Evolutionary conservation across 2,329 filamentous ascomycete species (phyloP).

Genomic region (Plenodomus biglobosus): DNA sequence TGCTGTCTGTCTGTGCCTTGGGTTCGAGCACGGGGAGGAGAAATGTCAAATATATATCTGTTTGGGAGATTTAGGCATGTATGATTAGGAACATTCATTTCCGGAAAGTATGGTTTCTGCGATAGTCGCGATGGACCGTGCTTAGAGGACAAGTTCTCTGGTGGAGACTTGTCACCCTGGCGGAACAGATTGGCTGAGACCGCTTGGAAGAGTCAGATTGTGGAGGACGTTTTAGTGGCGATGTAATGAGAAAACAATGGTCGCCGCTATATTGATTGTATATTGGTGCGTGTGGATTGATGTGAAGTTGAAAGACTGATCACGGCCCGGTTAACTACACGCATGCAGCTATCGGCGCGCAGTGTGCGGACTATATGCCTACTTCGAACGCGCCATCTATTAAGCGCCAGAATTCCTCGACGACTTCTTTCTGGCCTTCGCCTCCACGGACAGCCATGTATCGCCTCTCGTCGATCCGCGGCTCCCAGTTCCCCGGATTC

Average conservation of each 20-base stretch:
- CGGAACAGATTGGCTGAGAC: slow-evolving; percentile 31
- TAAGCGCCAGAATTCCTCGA: slow-evolving; percentile 54
- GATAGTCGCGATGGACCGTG: slow-evolving; percentile 24
- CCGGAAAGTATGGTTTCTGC: slow-evolving; percentile 21
- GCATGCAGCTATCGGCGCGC: not conserved
- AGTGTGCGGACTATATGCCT: slow-evolving; percentile 24
- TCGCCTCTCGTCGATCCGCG: slow-evolving; percentile 58
- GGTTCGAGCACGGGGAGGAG: slow-evolving; percentile 17
- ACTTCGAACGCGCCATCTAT: slow-evolving; percentile 51
- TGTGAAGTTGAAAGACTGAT: not conserved
- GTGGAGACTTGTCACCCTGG: slow-evolving; percentile 22
- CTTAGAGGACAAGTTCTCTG: slow-evolving; percentile 26
- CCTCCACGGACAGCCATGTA: slow-evolving; percentile 55
- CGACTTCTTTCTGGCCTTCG: slow-evolving; percentile 49
- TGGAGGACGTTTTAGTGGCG: slow-evolving; percentile 28
- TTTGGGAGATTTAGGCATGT: too few species aligned
- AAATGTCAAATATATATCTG: too few species aligned
- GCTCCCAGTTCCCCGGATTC: slow-evolving; percentile 71
- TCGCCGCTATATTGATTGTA: slow-evolving; percentile 25
- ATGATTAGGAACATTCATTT: slow-evolving; percentile 22
- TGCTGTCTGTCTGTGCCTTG: slow-evolving; percentile 15
- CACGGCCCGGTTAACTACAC: not conserved
- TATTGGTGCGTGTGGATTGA: not conserved
- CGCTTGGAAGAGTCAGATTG: slow-evolving; percentile 29
- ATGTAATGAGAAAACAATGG: slow-evolving; percentile 31